phyloP scores from a whole-genome alignment of 1,284 basidiomycete species.

The Athelia psychrophila region DNA sequence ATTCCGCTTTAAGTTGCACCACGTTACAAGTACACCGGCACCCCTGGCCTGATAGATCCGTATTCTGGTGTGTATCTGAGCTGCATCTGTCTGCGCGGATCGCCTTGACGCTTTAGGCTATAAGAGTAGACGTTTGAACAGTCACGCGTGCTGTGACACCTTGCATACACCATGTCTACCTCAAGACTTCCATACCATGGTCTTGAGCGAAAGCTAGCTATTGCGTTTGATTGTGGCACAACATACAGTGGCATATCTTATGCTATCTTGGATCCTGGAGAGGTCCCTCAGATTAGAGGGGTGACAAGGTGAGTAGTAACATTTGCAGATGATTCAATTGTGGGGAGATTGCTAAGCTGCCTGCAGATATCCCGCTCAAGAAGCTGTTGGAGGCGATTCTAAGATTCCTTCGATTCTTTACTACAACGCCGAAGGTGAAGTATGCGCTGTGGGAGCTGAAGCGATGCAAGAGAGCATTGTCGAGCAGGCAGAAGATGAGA shows the following conservation, averaged over 20 bases:
- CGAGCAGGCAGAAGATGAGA: slow-evolving; percentile 21
- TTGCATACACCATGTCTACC: slow-evolving; percentile 4
- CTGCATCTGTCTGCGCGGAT: no score
- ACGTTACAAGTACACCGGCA: no score
- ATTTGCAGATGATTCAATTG: no score
- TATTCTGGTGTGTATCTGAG: no score
- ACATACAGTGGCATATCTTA: slow-evolving; percentile 17
- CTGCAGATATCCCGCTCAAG: slow-evolving; percentile 33
- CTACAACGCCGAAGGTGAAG: slow-evolving; percentile 26
- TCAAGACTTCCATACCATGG: slow-evolving; percentile 6
- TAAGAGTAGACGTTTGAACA: no score
- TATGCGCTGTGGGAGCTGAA: slow-evolving; percentile 31
- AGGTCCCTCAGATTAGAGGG: slow-evolving; percentile 12
- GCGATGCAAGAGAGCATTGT: slow-evolving; percentile 22
- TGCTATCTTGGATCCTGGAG: slow-evolving; percentile 16
- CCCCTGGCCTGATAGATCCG: no score
- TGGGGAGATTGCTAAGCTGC: no score
- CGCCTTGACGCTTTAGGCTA: no score
- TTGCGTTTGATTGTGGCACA: slow-evolving; percentile 16
- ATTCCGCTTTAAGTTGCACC: no score
- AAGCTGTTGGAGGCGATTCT: slow-evolving; percentile 26
- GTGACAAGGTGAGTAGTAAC: slow-evolving; percentile 11
- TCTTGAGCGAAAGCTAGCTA: slow-evolving; percentile 8
- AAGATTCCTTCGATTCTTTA: slow-evolving; percentile 34
- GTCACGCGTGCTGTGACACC: no score